phyloP scores from a whole-genome alignment of 306 rosid species.

The Morella rubra region DNA sequence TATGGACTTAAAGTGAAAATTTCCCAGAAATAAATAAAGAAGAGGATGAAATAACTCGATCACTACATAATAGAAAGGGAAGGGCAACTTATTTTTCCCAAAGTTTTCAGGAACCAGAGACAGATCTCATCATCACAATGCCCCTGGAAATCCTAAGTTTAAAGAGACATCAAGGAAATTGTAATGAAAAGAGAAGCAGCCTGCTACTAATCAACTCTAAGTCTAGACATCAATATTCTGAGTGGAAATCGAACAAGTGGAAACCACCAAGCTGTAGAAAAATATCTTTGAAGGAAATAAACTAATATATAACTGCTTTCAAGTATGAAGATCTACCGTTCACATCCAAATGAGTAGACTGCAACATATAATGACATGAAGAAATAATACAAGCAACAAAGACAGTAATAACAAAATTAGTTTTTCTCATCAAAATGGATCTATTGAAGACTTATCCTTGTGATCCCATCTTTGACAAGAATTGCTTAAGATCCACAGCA shows the following conservation, averaged over 20 bases:
- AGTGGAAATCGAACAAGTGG: background rate
- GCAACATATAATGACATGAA: conserved; percentile 35
- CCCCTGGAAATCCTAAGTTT: background rate
- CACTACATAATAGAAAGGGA: no score
- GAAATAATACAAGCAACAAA: conserved; percentile 48
- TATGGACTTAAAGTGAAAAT: no score
- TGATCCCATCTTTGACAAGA: conserved; percentile 16
- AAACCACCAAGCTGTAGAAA: conserved; percentile 8
- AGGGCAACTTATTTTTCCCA: background rate
- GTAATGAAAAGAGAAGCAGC: background rate
- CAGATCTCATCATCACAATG: background rate
- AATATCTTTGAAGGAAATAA: conserved; percentile 30
- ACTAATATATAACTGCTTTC: conserved; percentile 50
- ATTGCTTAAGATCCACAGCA: conserved; percentile 75
- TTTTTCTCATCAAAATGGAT: conserved; percentile 39
- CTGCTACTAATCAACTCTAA: background rate
- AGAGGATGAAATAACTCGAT: no score
- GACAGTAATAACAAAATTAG: conserved; percentile 56
- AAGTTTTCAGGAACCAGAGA: background rate
- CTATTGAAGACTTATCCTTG: conserved; percentile 35
- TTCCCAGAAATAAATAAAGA: no score
- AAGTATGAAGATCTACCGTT: conserved; percentile 51
- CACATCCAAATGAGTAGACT: conserved; percentile 56
- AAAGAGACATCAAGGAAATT: background rate
- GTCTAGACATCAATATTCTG: background rate